Base-by-base conservation (phyloP, 345 rosid species). In the Lumnitzera littorea region DNA sequence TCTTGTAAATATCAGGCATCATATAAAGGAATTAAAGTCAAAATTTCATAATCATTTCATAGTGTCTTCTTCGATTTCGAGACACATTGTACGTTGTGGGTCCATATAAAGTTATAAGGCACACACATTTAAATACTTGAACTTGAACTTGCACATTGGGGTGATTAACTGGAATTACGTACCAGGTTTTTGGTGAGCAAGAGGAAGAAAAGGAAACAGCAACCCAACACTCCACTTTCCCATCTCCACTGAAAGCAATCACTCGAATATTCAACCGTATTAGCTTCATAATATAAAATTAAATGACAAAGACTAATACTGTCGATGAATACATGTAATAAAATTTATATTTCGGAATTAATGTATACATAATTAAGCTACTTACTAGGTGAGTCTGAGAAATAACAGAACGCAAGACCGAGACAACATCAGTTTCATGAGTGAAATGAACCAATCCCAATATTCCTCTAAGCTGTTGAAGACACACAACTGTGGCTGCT, bases 401-500 rank as follows among this genome's bases (percentile, higher is more conserved):
- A 64, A 91, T 68, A 65, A 95, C 80, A 13, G 99, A 95, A 63
- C 78, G 84, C 87, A 91, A 58, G 62, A 90, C 99, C 1, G 96
- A 84, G 48, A 82, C 67, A 56, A 91, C 71, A 68, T 94, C 99
- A 5, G 97, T 91, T 13, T 78, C 73, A 16, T 74, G 88, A 16
- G 99, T 91, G 79, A 95, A 91, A 66, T 70, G 95, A 48, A 65
- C 78, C 23, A 95, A 78, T 7, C 99, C 97, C 15, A 95, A 81
- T 24, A 95, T 76, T 59, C 97, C 92, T 67, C 91, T 95, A 2
- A 95, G 83, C 74, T 95, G 99, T 63, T 95, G 99, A 46, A 95
- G 82, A 55, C 88, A 84, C 36, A 95, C 97, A 20, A 95, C 94
- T 10, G 96, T 88, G n/a, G 99, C 99, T 68, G 97, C 99, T 67